Evolutionary conservation across 2,329 filamentous ascomycete species (phyloP).

Genomic region (Exophiala sp.): DNA sequence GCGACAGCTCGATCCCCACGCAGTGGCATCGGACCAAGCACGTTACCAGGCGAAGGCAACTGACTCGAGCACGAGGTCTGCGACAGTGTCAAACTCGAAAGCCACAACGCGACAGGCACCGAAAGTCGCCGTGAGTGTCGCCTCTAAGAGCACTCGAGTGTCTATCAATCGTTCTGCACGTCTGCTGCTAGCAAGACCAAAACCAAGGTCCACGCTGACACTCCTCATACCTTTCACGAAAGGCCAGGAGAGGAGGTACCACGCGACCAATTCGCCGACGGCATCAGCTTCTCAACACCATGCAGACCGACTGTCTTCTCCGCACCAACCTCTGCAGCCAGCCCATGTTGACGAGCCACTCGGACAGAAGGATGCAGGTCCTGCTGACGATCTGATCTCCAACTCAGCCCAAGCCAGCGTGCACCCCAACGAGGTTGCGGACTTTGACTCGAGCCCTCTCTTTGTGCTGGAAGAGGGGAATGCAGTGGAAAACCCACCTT

Average conservation of each 20-base stretch:
- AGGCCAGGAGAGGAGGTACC: background rate
- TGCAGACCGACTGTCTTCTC: background rate
- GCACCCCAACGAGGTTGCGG: background rate
- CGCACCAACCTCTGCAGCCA: background rate
- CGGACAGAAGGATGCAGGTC: background rate
- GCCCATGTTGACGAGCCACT: background rate
- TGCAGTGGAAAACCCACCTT: background rate
- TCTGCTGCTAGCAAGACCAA: constrained; percentile 12
- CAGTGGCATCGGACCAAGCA: background rate
- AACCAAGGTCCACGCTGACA: constrained; percentile 10
- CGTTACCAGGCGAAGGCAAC: too few relatives aligned
- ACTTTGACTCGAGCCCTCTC: constrained; percentile 11
- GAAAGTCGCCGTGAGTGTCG: background rate
- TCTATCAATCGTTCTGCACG: constrained; percentile 4
- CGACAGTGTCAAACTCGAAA: background rate
- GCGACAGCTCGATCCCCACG: background rate
- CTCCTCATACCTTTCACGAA: constrained; percentile 8
- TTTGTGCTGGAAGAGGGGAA: constrained; percentile 18
- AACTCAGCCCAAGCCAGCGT: background rate
- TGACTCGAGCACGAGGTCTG: too few relatives aligned
- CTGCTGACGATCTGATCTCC: background rate
- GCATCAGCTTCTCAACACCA: background rate
- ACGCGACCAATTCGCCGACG: background rate
- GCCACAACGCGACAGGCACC: background rate
- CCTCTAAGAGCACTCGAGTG: background rate